These are phyloP conservation scores for Beauveria sp. DNA, from an alignment of 2,329 filamentous ascomycete species.

Conservation along the genomic window DNA sequence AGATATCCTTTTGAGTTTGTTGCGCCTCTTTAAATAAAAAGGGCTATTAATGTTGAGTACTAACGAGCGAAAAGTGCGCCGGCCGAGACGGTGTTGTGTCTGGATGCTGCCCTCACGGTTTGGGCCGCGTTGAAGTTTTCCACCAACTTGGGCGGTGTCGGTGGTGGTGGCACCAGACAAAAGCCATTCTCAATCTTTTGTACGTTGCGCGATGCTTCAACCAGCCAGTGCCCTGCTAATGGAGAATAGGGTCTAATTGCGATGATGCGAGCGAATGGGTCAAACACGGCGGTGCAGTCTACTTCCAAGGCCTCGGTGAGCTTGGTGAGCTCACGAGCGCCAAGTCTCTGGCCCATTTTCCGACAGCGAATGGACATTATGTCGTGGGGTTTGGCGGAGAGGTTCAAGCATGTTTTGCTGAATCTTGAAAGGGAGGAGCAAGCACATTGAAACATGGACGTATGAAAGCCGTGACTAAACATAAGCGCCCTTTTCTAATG, in stretches of 20 bases:
- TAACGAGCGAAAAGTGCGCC: background rate
- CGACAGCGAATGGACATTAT: slow-evolving; percentile 2
- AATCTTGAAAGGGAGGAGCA: background rate
- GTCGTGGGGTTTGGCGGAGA: background rate
- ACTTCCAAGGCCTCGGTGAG: slow-evolving; percentile 7
- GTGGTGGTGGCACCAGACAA: background rate
- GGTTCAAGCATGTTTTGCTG: background rate
- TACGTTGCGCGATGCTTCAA: background rate
- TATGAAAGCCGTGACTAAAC: background rate
- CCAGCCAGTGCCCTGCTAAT: background rate
- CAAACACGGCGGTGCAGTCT: background rate
- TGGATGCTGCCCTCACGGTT: slow-evolving; percentile 7
- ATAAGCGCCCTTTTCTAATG: too few species aligned
- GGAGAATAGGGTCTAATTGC: background rate
- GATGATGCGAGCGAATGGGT: background rate
- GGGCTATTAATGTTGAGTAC: background rate
- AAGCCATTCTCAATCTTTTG: background rate
- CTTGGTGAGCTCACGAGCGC: background rate
- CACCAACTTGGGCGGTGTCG: background rate
- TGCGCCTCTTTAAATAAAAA: background rate
- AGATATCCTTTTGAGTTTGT: slow-evolving; percentile 8
- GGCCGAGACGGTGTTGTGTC: background rate
- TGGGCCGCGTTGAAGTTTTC: slow-evolving; percentile 6
- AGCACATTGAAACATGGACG: background rate
- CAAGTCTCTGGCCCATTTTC: slow-evolving; percentile 3